phyloP scores from a whole-genome alignment of 2,329 filamentous ascomycete species.

The Pseudocercospora vitis region DNA sequence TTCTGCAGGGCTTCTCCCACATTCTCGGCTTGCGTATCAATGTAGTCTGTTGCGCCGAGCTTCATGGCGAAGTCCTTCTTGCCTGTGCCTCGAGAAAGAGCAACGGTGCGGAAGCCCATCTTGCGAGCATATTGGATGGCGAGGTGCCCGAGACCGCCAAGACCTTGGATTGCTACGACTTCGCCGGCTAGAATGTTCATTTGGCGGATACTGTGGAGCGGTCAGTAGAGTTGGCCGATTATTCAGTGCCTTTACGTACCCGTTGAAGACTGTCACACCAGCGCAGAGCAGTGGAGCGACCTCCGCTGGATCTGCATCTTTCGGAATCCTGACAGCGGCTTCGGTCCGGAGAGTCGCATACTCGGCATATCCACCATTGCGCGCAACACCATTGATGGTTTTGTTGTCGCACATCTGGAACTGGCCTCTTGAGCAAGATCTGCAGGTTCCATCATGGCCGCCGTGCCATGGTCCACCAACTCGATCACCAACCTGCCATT shows the following conservation, averaged over 20 bases:
- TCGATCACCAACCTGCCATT: constrained; percentile 63
- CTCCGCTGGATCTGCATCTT: constrained; percentile 48
- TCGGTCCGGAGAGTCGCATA: constrained; percentile 62
- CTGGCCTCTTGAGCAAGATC: constrained; percentile 60
- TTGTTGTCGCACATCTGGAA: constrained; percentile 69
- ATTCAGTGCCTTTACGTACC: neutral
- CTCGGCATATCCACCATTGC: constrained; percentile 64
- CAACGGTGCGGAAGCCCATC: constrained; percentile 55
- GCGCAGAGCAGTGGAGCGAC: constrained; percentile 51
- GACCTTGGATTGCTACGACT: constrained; percentile 53
- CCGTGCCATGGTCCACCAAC: constrained; percentile 71
- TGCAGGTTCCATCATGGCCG: constrained; percentile 63
- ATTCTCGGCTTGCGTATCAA: constrained; percentile 55
- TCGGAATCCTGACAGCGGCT: constrained; percentile 56
- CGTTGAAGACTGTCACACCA: constrained; percentile 56
- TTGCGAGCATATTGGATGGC: constrained; percentile 55
- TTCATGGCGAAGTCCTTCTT: constrained; percentile 57
- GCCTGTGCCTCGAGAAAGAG: constrained; percentile 49
- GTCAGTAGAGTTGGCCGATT: neutral
- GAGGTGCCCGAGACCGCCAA: constrained; percentile 52
- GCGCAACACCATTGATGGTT: constrained; percentile 64
- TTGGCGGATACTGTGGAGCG: constrained; percentile 52
- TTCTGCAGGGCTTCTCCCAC: constrained; percentile 52
- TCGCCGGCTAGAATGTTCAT: constrained; percentile 50
- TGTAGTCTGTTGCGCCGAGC: constrained; percentile 59